Evolutionary conservation across 2,329 filamentous ascomycete species (phyloP), one percentile per base, ranked within the genome.

Genomic region (Penicillium griseofulvum): DNA sequence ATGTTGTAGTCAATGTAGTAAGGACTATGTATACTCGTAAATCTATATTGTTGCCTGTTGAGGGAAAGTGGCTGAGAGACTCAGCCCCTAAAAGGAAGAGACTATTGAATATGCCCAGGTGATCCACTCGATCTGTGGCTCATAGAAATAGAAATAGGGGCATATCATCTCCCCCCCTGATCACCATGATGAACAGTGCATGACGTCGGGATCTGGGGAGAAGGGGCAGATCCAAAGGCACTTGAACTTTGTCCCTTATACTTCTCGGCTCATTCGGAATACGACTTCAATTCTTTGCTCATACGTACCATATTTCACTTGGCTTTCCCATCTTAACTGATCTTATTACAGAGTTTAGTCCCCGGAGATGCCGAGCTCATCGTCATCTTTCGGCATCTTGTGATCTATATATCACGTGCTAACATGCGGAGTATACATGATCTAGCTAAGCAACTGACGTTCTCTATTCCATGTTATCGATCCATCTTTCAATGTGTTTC

Each of bases 121-220:
- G 56, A 59, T 62, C 55, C 55, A 54, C 57, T 36, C 37, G 37
- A 33, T 61, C 47, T 62, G 62, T 62, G 61, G 62, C 61, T 62
- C 47, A 53, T 31, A 8, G 3, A 19, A 16, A 29, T 19, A 16
- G 22, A 5, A 39, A 11, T 7, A 9, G 26, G 26, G 26, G 29
- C 12, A 11, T 31, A 14, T 14, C 12, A 31, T 28, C 4, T 14
- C n/a, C 33, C 33, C 56, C 58, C 56, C 56, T 57, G 58, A 61
- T 59, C 52, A 28, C 11, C 49, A 48, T 52, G 45, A 59, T 61
- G 55, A 57, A 48, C 46, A 49, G 17, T 58, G 38, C 56, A 64
- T 64, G 62, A 64, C 62, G 60, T 63, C 54, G 55, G 50, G 17
- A 54, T 51, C 38, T 34, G 50, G 29, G 46, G 29, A 34, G 33